phyloP scores from a whole-genome alignment of 139 green algal genomes.

The Ostreobium quekettii region DNA sequence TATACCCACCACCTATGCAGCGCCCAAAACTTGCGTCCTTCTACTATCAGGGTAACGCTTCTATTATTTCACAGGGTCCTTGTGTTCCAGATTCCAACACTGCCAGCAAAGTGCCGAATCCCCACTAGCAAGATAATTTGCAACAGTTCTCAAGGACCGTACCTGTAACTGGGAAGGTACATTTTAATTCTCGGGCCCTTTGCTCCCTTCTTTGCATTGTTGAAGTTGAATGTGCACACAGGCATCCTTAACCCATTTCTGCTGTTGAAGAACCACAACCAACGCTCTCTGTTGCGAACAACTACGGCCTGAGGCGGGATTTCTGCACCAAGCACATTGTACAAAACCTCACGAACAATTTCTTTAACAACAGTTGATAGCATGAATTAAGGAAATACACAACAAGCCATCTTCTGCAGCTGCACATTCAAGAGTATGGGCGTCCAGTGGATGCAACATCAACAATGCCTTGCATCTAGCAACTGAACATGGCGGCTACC shows the following conservation, averaged over 20 bases:
- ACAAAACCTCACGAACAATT: neutral
- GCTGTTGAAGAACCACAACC: neutral
- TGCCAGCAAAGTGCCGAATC: neutral
- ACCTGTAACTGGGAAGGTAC: constrained; percentile 73
- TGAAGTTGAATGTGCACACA: constrained; percentile 50
- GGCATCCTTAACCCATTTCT: constrained; percentile 28
- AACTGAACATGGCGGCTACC: neutral
- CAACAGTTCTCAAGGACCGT: neutral
- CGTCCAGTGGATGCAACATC: neutral
- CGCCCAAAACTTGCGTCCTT: no score
- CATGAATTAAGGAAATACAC: neutral
- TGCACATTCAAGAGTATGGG: neutral
- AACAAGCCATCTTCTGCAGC: neutral
- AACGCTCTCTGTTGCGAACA: constrained; percentile 29
- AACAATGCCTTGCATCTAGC: neutral
- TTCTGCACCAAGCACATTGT: neutral
- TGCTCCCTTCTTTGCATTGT: constrained; percentile 10
- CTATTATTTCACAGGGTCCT: neutral
- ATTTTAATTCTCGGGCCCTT: constrained; percentile 38
- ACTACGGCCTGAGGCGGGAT: constrained; percentile 19
- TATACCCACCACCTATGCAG: no score
- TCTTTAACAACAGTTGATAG: neutral
- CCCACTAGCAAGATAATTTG: neutral
- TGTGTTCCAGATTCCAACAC: neutral
- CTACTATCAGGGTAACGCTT: neutral